Evolutionary conservation across 108 stramenopile genomes (phyloP), one percentile per base, ranked within the genome.

Genomic region (Chaetoceros muelleri): DNA sequence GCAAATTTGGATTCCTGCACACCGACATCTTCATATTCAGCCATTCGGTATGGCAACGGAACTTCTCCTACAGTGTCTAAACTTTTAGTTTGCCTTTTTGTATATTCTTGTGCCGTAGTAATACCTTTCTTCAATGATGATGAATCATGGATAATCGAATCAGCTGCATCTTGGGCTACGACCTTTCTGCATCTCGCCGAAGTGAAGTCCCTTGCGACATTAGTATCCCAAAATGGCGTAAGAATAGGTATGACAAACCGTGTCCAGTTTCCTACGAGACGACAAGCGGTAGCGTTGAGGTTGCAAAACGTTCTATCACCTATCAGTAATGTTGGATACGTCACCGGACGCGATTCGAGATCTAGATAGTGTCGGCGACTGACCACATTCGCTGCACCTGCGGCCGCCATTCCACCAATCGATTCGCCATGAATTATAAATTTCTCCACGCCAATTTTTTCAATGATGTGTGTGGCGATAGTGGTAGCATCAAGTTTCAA

Each of bases 231-330:
- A 8, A 80, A 67, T 1, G 86, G 84, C 23, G 85, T 83, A 23
- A 93, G 55, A 21, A 72, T 51, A 48, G 80, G 66, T 60, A 93
- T 86, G 23, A 86, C 87, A 58, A 79, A 74, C 17, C 81, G 83
- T 3, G 81, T 86, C 90, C 90, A 93, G 2, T 72, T 56, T 10
- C 90, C 90, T 0, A 93, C 82, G 1, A 93, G 71, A 28, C 85
- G 74, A 46, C 87, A 84, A 2, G 90, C 90, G 0, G 81, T 77
- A 0, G 86, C 82, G 58, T 88, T 80, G 40, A 93, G 57, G 47
- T 93, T 93, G 68, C 84, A 84, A 65, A 93, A 93, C 1, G 90
- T 87, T 52, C 90, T 68, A 67, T 93, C 90, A 52, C 90, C 88
- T 59, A 93, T 70, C 24, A 93, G 67, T 29, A 90, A 57, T 0